Evolutionary conservation across 2,329 filamentous ascomycete genomes (phyloP).

Genomic region (Cladophialophora yegresii): DNA sequence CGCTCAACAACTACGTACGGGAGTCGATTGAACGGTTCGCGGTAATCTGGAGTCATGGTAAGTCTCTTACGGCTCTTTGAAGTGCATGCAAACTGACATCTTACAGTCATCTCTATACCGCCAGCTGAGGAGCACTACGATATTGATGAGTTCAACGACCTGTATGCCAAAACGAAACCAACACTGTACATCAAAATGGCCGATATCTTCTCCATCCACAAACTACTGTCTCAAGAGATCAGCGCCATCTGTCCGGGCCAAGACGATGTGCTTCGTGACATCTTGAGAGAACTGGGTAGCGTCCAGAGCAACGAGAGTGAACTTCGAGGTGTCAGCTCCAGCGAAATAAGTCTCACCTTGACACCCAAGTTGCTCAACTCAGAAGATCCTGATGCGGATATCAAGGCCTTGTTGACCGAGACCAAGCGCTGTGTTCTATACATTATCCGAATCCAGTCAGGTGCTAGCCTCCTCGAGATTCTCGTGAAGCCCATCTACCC

Average conservation of each 20-base stretch:
- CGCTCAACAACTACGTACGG: slow-evolving; percentile 85
- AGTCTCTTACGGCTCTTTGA: slow-evolving; percentile 38
- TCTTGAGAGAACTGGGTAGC: slow-evolving; percentile 89
- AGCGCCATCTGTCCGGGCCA: slow-evolving; percentile 72
- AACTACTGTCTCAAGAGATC: slow-evolving; percentile 78
- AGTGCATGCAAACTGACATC: slow-evolving; percentile 41
- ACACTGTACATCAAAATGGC: slow-evolving; percentile 99
- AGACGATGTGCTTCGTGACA: slow-evolving; percentile 86
- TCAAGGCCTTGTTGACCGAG: slow-evolving; percentile 95
- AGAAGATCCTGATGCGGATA: slow-evolving; percentile 87
- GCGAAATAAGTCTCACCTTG: slow-evolving; percentile 87
- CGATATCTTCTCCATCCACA: slow-evolving; percentile 95
- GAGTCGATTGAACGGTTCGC: slow-evolving; percentile 80
- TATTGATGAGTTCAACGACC: slow-evolving; percentile 97
- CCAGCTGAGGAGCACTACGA: slow-evolving; percentile 91
- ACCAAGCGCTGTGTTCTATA: slow-evolving; percentile 96
- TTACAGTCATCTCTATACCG: slow-evolving; percentile 72
- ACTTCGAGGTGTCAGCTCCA: slow-evolving; percentile 79
- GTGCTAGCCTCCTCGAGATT: slow-evolving; percentile 89
- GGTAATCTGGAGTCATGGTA: slow-evolving; percentile 69
- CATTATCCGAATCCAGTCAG: slow-evolving; percentile 94
- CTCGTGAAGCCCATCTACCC: slow-evolving; percentile 82
- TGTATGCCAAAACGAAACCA: slow-evolving; percentile 94
- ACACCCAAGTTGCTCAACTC: slow-evolving; percentile 86
- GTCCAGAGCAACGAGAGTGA: slow-evolving; percentile 96